A percentile compares a stretch with the other conserved stretches of the same genome.
Evolutionary conservation across 371 early-diverging fungal species (phyloP).

Genomic region (Mortierella sp.): DNA sequence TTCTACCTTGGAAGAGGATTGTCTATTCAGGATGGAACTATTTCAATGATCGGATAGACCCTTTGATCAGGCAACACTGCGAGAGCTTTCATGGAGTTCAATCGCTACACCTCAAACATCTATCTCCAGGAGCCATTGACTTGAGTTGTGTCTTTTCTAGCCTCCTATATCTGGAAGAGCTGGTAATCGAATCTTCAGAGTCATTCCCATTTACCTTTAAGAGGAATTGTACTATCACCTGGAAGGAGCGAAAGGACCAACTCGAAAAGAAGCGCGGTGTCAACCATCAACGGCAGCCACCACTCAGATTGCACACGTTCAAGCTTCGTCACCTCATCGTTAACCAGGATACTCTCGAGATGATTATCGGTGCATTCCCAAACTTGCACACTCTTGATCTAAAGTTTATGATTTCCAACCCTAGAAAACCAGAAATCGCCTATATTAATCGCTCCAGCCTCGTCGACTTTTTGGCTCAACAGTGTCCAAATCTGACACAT

Average conservation of each 20-base stretch:
- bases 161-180: slow-evolving; percentile 7
- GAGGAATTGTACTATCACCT: slow-evolving; percentile 13
- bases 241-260: neutral
- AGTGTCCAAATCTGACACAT: neutral
- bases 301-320: slow-evolving; percentile 5
- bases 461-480: neutral
- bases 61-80: neutral
- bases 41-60: slow-evolving; percentile 5
- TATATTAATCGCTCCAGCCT: slow-evolving; percentile 3
- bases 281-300: neutral
- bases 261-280: neutral
- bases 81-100: neutral
- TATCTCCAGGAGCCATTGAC: slow-evolving; percentile 14
- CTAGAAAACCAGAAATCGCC: neutral
- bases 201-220: slow-evolving; percentile 2
- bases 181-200: slow-evolving; percentile 7
- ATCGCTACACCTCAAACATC: slow-evolving; percentile 5
- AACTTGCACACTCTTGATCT: slow-evolving; percentile 9
- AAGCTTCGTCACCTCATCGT: neutral
- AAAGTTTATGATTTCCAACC: neutral
- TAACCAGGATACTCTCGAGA: slow-evolving; percentile 7
- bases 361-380: slow-evolving; percentile 6
- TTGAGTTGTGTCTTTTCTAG: slow-evolving; percentile 7
- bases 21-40: slow-evolving; percentile 8
- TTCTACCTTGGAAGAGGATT: slow-evolving; percentile 2